Conservation (phyloP, 495 filamentous ascomycete species). For the Hyaloscypha variabilis region DNA sequence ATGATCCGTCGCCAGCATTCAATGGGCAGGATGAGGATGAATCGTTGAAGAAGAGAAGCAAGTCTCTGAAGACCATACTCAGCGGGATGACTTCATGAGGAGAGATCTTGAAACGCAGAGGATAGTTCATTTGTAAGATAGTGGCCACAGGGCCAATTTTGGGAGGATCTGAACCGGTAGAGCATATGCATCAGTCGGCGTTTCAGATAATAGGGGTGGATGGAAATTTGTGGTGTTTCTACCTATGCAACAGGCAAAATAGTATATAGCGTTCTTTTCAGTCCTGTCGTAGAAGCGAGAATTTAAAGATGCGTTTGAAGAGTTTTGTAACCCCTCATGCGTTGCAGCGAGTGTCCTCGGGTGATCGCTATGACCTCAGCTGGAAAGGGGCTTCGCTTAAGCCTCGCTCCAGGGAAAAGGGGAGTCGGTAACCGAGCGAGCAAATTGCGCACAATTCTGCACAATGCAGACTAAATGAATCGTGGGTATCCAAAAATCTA, state of each 20-base stretch:
- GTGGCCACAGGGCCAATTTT: neutral
- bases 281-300: neutral
- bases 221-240: neutral
- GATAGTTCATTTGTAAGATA: slow-evolving; percentile 4
- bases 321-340: neutral
- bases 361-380: too few species aligned
- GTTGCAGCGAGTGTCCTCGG: neutral
- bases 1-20: neutral
- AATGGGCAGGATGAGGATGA: slow-evolving; percentile 7
- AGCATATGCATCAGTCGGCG: slow-evolving; percentile 5
- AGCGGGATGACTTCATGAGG: slow-evolving; percentile 6
- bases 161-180: neutral
- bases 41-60: slow-evolving; percentile 3
- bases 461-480: neutral
- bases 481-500: neutral
- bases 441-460: too few species aligned
- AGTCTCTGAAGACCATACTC: slow-evolving; percentile 16
- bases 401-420: too few species aligned
- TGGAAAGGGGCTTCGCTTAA: too few species aligned
- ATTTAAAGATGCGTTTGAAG: neutral
- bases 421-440: too few species aligned
- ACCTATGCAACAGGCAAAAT: neutral
- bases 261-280: slow-evolving; percentile 5
- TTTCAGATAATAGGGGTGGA: neutral
- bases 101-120: neutral